phyloP scores from a whole-genome alignment of 176 grass and related monocot species.

The Bolboschoenus planiculmis region DNA sequence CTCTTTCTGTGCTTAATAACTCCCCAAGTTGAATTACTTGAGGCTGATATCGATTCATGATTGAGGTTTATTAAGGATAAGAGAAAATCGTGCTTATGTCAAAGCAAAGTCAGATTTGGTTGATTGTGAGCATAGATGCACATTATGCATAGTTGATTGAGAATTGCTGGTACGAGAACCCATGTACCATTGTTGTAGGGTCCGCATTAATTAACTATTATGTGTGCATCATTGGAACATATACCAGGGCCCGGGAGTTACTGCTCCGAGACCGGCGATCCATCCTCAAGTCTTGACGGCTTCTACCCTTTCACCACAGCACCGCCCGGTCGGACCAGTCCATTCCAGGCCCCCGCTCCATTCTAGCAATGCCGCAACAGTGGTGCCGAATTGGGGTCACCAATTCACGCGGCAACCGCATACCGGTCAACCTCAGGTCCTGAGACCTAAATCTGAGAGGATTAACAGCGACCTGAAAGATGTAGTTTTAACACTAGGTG shows the following conservation, averaged over 20 bases:
- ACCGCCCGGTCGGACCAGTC: constrained; percentile 32
- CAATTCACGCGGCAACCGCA: constrained; percentile 31
- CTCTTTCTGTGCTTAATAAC: neutral
- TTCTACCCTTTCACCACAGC: constrained; percentile 44
- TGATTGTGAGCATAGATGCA: no score
- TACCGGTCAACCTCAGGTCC: constrained; percentile 31
- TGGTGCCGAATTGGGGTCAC: constrained; percentile 40
- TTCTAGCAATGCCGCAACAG: constrained; percentile 27
- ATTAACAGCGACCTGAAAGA: constrained; percentile 59
- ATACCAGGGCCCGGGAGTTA: constrained; percentile 51
- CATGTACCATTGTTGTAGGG: no score
- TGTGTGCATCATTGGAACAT: neutral
- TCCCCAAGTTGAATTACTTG: neutral
- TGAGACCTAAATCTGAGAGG: constrained; percentile 55
- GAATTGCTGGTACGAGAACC: no score
- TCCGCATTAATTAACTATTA: neutral
- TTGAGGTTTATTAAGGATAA: no score
- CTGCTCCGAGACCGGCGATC: constrained; percentile 40
- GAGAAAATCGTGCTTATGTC: no score
- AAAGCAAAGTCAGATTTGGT: no score
- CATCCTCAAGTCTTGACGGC: constrained; percentile 50
- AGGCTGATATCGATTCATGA: neutral
- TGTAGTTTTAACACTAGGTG: constrained; percentile 88
- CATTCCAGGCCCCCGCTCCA: constrained; percentile 51
- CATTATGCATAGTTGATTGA: no score